Evolutionary conservation across 192 early-diverging fungal species (phyloP).

Genomic region (Rhizoclosmatium sp.): DNA sequence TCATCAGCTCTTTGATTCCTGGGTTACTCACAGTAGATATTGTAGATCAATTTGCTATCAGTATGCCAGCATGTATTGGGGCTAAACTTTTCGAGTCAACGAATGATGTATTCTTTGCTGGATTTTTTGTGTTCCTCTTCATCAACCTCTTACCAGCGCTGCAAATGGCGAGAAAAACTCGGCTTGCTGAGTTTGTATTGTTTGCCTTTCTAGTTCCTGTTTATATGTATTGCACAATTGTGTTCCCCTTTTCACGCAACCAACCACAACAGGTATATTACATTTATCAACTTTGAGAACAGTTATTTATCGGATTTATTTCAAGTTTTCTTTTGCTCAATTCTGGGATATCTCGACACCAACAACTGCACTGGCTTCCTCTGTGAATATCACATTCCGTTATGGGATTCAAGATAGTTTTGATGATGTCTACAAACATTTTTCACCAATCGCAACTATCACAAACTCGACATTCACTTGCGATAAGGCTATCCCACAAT

Average conservation of each 20-base stretch:
- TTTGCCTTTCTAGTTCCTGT: slow-evolving; percentile 17
- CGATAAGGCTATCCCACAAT: not conserved
- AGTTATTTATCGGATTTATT: not conserved
- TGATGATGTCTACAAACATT: no score
- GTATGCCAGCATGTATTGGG: slow-evolving; percentile 34
- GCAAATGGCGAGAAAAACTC: slow-evolving; percentile 32
- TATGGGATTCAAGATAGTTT: slow-evolving; percentile 4
- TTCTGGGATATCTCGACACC: slow-evolving; percentile 27
- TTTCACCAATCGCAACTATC: not conserved
- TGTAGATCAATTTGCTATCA: slow-evolving; percentile 8
- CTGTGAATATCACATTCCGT: slow-evolving; percentile 25
- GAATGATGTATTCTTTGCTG: slow-evolving; percentile 42
- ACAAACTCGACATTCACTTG: not conserved
- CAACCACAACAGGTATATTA: slow-evolving; percentile 38
- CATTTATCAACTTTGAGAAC: not conserved
- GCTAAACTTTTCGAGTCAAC: slow-evolving; percentile 24
- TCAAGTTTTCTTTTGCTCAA: slow-evolving; percentile 33
- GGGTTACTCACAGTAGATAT: slow-evolving; percentile 34
- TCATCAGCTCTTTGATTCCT: slow-evolving; percentile 15
- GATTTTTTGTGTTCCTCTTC: slow-evolving; percentile 29
- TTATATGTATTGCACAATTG: not conserved
- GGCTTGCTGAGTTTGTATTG: slow-evolving; percentile 24
- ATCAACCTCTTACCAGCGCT: slow-evolving; percentile 46
- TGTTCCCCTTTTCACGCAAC: slow-evolving; percentile 38
- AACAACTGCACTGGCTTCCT: not conserved